Evolutionary conservation across 805 yeast species (phyloP).

Genomic region (Kazachstania psychrophila): DNA sequence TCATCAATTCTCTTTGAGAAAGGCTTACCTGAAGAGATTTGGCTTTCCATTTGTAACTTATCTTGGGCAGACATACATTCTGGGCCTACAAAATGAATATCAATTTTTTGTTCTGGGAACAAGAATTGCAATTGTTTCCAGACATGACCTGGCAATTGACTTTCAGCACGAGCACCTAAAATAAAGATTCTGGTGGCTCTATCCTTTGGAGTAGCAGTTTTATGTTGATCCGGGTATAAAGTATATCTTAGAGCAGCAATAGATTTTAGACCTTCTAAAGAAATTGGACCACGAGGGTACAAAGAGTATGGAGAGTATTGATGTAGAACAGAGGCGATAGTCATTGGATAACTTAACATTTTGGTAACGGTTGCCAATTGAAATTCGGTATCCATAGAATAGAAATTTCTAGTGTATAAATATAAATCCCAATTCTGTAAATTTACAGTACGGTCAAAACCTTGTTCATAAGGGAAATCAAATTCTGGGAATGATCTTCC

Average conservation of each 20-base stretch:
- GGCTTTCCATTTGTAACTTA: conserved; percentile 22
- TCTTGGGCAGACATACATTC: conserved; percentile 68
- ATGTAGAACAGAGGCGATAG: conserved; percentile 77
- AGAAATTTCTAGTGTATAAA: conserved; percentile 85
- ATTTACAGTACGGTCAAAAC: conserved; percentile 65
- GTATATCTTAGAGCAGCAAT: conserved; percentile 89
- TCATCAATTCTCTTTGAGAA: conserved; percentile 66
- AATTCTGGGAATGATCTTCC: conserved; percentile 95
- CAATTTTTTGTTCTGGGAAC: conserved; percentile 75
- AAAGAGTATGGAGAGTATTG: conserved; percentile 76
- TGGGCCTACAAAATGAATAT: conserved; percentile 91
- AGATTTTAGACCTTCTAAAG: conserved; percentile 89
- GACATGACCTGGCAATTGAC: conserved; percentile 87
- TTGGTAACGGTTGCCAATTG: conserved; percentile 93
- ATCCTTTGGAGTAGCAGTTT: conserved; percentile 44
- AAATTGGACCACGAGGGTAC: conserved; percentile 77
- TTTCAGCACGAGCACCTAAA: conserved; percentile 88
- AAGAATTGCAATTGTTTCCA: conserved; percentile 89
- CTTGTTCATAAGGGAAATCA: conserved; percentile 80
- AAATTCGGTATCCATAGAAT: conserved; percentile 95
- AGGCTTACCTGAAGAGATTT: conserved; percentile 42
- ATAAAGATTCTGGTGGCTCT: conserved; percentile 86
- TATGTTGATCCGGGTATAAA: conserved; percentile 51
- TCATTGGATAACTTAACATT: conserved; percentile 86
- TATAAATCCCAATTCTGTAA: conserved; percentile 86